These are phyloP conservation scores for Penicillium brasilianum DNA, from an alignment of 2,329 filamentous ascomycete species.

Conservation along the genomic window DNA sequence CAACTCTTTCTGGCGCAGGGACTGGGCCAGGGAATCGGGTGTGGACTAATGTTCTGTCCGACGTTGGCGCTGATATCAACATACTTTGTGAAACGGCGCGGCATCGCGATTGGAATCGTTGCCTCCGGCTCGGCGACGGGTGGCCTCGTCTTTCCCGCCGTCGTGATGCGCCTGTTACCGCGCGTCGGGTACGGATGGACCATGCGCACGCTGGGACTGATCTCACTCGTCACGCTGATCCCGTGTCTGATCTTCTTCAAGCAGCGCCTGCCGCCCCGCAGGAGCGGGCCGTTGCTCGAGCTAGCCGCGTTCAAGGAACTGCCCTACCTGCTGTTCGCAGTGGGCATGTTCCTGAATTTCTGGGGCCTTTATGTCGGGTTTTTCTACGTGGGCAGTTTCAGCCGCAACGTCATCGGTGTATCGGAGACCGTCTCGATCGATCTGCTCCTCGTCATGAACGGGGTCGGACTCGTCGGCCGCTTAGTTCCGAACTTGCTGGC, in stretches of 20 bases:
- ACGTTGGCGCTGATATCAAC: slow-evolving; percentile 61
- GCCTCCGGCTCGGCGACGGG: slow-evolving; percentile 66
- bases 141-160: slow-evolving; percentile 67
- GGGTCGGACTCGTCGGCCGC: slow-evolving; percentile 63
- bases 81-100: slow-evolving; percentile 65
- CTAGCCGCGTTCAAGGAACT: slow-evolving; percentile 57
- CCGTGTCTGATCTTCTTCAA: slow-evolving; percentile 52
- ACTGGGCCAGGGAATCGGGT: slow-evolving; percentile 62
- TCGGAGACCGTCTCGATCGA: slow-evolving; percentile 58
- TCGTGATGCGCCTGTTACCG: slow-evolving; percentile 62
- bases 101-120: slow-evolving; percentile 64
- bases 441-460: slow-evolving; percentile 69
- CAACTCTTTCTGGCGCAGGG: slow-evolving; percentile 59
- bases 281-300: slow-evolving; percentile 58
- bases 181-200: slow-evolving; percentile 69
- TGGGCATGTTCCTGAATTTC: slow-evolving; percentile 54
- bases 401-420: slow-evolving; percentile 46
- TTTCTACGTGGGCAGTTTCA: slow-evolving; percentile 54
- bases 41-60: slow-evolving; percentile 61
- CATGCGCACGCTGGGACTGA: slow-evolving; percentile 64
- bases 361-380: slow-evolving; percentile 61
- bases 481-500: slow-evolving; percentile 64
- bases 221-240: slow-evolving; percentile 57
- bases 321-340: slow-evolving; percentile 51
- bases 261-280: slow-evolving; percentile 56